These are phyloP conservation scores for Citrus reticulata DNA, from an alignment of 345 rosid genomes.

Conservation along the genomic window DNA sequence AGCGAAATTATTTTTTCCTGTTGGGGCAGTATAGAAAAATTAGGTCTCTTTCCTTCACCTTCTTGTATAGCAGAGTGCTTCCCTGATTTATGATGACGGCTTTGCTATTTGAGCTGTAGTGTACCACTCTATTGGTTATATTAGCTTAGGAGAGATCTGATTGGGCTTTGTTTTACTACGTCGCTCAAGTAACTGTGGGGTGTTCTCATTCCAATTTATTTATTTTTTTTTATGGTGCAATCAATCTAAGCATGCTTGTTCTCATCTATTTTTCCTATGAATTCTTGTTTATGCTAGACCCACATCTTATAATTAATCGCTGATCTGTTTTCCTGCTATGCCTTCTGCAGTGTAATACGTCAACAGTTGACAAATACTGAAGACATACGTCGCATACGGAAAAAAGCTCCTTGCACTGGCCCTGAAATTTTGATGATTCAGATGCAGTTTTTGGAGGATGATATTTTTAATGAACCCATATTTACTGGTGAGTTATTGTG, in stretches of 20 bases:
- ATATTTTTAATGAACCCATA: slow-evolving; percentile 57
- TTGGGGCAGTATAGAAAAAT: neutral
- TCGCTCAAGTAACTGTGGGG: neutral
- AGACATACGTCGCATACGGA: slow-evolving; percentile 87
- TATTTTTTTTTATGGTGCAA: no score
- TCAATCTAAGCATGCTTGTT: no score
- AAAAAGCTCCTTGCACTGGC: slow-evolving; percentile 97
- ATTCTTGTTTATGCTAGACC: neutral
- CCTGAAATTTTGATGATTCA: slow-evolving; percentile 81
- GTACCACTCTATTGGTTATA: neutral
- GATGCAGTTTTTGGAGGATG: slow-evolving; percentile 75
- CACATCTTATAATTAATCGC: neutral
- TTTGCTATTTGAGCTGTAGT: neutral
- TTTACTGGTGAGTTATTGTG: slow-evolving; percentile 63
- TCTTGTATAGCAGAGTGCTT: neutral
- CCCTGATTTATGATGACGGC: neutral
- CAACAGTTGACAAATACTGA: slow-evolving; percentile 84
- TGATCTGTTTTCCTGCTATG: slow-evolving; percentile 25
- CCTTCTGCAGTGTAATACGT: slow-evolving; percentile 67
- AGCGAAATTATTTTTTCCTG: neutral
- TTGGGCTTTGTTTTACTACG: neutral
- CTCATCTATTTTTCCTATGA: neutral
- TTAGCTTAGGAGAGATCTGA: neutral
- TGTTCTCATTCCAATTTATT: neutral
- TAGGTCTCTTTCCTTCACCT: neutral